Conservation (phyloP, 106 monocot species). For the Amphibolis antarctica region DNA sequence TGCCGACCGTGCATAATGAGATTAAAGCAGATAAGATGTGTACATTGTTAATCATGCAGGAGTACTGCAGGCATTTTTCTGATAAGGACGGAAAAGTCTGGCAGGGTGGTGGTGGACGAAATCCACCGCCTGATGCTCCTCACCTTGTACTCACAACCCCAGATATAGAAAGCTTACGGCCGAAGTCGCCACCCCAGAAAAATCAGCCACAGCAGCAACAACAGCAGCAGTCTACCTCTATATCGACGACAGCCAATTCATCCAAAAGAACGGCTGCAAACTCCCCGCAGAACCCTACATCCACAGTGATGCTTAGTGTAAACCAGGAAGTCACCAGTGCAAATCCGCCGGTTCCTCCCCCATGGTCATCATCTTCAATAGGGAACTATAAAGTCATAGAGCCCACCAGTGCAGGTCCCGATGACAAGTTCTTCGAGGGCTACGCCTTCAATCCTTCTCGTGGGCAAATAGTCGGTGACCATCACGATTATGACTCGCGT, state of each 20-base stretch:
- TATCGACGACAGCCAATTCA: constrained; percentile 33
- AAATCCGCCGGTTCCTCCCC: constrained; percentile 13
- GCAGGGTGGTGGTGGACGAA: constrained; percentile 88
- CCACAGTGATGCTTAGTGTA: constrained; percentile 9
- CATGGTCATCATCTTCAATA: constrained; percentile 28
- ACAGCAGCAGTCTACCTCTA: constrained; percentile 37
- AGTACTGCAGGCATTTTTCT: constrained; percentile 48
- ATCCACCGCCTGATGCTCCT: constrained; percentile 85
- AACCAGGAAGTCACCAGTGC: constrained; percentile 25
- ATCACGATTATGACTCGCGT: constrained; percentile 37
- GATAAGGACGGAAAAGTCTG: constrained; percentile 97
- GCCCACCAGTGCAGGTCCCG: constrained; percentile 5
- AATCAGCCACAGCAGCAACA: constrained; percentile 78
- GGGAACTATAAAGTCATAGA: constrained; percentile 23
- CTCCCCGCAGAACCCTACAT: constrained; percentile 44
- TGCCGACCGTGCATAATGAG: too few species aligned
- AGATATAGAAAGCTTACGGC: constrained; percentile 79
- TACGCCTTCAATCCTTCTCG: constrained; percentile 22
- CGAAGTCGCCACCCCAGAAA: constrained; percentile 72
- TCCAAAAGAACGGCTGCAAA: constrained; percentile 41
- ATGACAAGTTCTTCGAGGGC: constrained; percentile 36
- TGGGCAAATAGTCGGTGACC: constrained; percentile 27
- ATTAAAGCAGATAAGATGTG: neutral
- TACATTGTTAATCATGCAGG: constrained; percentile 22
- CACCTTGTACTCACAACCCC: constrained; percentile 85